phyloP scores from a whole-genome alignment of 257 asterid genomes.

The Penstemon davidsonii region DNA sequence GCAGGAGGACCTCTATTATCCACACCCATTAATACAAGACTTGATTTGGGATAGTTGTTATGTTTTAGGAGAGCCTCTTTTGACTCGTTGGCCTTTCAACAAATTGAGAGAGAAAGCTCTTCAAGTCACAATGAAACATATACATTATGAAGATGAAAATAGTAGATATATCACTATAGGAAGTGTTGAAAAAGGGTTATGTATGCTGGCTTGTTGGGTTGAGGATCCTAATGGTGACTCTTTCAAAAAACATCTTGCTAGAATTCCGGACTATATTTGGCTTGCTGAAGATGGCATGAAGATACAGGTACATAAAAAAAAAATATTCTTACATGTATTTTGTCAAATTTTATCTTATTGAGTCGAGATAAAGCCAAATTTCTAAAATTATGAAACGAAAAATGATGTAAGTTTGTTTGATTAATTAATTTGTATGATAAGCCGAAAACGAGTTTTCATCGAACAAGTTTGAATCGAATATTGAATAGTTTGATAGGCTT shows the following conservation, averaged over 20 bases:
- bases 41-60: conserved; percentile 22
- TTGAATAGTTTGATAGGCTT: too few relatives aligned
- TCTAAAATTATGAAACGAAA: too few relatives aligned
- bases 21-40: conserved; percentile 30
- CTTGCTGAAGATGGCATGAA: too few relatives aligned
- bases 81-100: conserved; percentile 27
- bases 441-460: too few relatives aligned
- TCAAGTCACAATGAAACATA: conserved; percentile 14
- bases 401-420: too few relatives aligned
- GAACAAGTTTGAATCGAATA: too few relatives aligned
- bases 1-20: conserved; percentile 33
- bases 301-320: too few relatives aligned
- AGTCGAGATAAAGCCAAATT: too few relatives aligned
- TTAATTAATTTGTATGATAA: too few relatives aligned
- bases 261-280: neutral
- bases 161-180: conserved; percentile 28
- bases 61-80: conserved; percentile 16
- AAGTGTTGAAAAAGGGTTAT: conserved; percentile 22
- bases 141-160: conserved; percentile 32
- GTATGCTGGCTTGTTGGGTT: neutral
- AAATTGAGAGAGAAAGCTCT: conserved; percentile 30
- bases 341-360: too few relatives aligned
- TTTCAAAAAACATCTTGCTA: conserved; percentile 6
- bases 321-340: too few relatives aligned
- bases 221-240: conserved; percentile 1